These are phyloP conservation scores for Debaryomyces prosopidis DNA, from an alignment of 805 yeast species.

Conservation along the genomic window DNA sequence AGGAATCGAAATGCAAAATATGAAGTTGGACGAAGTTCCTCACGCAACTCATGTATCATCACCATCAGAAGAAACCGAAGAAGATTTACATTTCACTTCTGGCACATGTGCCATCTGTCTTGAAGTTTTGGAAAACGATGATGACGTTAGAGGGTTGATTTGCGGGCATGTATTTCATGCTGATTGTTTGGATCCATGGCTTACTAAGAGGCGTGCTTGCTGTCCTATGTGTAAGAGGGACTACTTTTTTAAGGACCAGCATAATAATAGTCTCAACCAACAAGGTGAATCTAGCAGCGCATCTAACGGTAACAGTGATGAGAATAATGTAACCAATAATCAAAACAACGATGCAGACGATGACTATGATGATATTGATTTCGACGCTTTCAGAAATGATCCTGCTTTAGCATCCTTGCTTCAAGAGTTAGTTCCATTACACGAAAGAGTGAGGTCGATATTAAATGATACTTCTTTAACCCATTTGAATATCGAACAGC, in stretches of 20 bases:
- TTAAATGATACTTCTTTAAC: conserved; percentile 30
- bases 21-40: neutral
- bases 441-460: conserved; percentile 44
- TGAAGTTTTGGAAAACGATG: conserved; percentile 62
- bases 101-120: conserved; percentile 81
- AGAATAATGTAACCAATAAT: conserved; percentile 3
- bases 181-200: conserved; percentile 81
- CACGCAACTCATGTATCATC: neutral
- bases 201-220: conserved; percentile 69
- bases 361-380: conserved; percentile 20
- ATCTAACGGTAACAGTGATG: conserved; percentile 5
- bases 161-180: conserved; percentile 86
- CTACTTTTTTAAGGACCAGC: conserved; percentile 46
- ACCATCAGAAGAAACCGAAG: neutral
- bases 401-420: conserved; percentile 36
- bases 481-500: conserved; percentile 43
- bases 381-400: conserved; percentile 36
- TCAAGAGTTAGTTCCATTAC: conserved; percentile 41
- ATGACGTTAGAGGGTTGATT: conserved; percentile 66
- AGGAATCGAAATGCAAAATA: conserved; percentile 5
- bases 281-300: neutral
- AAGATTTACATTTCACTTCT: conserved; percentile 50
- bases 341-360: conserved; percentile 14
- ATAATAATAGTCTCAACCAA: conserved; percentile 4
- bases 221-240: conserved; percentile 84